These are phyloP conservation scores for Astrocystis sublimbata DNA, from an alignment of 495 filamentous ascomycete genomes.

Conservation along the genomic window DNA sequence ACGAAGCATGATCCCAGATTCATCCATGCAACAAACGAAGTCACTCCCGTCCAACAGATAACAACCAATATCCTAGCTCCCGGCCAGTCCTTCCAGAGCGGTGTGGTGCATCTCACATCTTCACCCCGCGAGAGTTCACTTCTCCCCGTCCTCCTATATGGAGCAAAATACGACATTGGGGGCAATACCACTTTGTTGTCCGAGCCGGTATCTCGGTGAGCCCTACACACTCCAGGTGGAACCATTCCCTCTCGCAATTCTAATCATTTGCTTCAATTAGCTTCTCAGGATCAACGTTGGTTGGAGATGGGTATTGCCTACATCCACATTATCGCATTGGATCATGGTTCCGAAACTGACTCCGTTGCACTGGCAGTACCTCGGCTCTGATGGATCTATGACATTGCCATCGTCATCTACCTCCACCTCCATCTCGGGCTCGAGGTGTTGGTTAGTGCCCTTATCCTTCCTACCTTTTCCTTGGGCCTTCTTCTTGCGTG, in stretches of 20 bases:
- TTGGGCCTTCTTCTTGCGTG: constrained; percentile 60
- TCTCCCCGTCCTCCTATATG: constrained; percentile 61
- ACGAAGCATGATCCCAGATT: not conserved
- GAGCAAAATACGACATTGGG: constrained; percentile 73
- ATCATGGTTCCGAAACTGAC: constrained; percentile 97
- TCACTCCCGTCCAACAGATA: not conserved
- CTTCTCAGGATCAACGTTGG: not conserved
- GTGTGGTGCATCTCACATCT: constrained; percentile 35
- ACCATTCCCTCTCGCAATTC: constrained; percentile 83
- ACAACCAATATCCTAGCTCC: not conserved
- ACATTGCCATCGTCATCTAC: constrained; percentile 68
- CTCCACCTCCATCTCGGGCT: constrained; percentile 49
- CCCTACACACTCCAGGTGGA: constrained; percentile 87
- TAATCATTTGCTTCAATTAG: constrained; percentile 28
- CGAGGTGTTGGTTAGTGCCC: constrained; percentile 39
- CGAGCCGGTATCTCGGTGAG: constrained; percentile 71
- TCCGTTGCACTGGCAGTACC: constrained; percentile 88
- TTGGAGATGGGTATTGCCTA: constrained; percentile 47
- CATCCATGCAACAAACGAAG: too few species aligned
- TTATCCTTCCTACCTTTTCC: constrained; percentile 53
- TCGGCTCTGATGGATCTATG: constrained; percentile 83
- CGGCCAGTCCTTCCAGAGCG: not conserved
- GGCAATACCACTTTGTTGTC: constrained; percentile 93
- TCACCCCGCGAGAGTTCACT: constrained; percentile 54
- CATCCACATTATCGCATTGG: constrained; percentile 85